Evolutionary conservation across 345 rosid genomes (phyloP), one percentile per base, ranked within the genome.

Genomic region (Euphorbia lathyris): DNA sequence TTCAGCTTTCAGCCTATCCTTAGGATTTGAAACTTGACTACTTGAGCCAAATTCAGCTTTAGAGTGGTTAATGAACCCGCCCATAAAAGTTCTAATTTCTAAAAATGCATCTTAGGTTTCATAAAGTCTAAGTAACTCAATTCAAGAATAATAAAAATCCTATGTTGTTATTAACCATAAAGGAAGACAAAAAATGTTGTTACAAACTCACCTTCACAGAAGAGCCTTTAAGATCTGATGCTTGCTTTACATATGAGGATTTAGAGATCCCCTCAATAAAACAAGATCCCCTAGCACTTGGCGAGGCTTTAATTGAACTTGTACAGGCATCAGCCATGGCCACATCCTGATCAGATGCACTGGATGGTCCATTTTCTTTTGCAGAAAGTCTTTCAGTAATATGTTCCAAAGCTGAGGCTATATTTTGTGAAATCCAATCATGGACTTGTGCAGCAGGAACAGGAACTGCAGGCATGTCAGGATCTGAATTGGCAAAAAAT

Each of bases 401-500:
- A 71, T 74, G 83, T 67, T 92, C 95, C 87, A 92, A 78, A 34
- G 96, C 88, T 56, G 93, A 76, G 66, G 89, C 77, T 68, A 96
- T 92, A 72, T 85, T 89, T 77, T 92, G 87, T 56, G 86, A 76
- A 78, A 96, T 86, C 99, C 99, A 96, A 63, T 86, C 96, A 74
- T 81, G 95, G 75, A 89, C 97, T 81, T 96, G 97, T 50, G 86
- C 67, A 32, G 90, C 90, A 67, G 99, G 86, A 74, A 90, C 97
- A 36, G 98, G 96, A 77, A 81, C 93, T 47, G 98, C 98, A 56
- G 98, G 99, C 99, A 92, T 96, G 81, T 89, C 98, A 6, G 99
- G 97, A 84, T 96, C 99, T 42, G 99, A 89, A 83, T 96, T 92
- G 61, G 99, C 98, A 34, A 92, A 96, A 86, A 96, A 92, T 0